These are phyloP conservation scores for Komagataella pastoris DNA, from an alignment of 805 yeast genomes.

Conservation along the genomic window DNA sequence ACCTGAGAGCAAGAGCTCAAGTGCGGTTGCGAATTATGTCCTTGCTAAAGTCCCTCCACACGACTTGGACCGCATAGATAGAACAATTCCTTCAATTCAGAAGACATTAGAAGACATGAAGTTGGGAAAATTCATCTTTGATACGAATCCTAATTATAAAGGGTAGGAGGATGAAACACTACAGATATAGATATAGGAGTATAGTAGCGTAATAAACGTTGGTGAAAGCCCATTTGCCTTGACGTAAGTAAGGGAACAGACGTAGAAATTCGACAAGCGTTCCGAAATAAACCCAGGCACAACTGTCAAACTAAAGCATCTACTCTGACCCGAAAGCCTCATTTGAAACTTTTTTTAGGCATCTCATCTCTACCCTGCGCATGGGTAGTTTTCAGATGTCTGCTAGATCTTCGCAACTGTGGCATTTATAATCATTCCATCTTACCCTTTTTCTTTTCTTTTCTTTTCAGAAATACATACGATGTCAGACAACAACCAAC, in stretches of 20 bases:
- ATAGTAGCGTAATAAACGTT: not conserved
- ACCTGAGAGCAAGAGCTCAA: constrained; percentile 30
- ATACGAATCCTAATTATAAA: not conserved
- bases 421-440: not conserved
- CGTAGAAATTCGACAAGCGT: no score
- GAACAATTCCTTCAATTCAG: not conserved
- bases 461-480: not conserved
- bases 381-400: not conserved
- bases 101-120: not conserved
- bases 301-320: not conserved
- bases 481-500: not conserved
- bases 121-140: not conserved
- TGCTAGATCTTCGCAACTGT: not conserved
- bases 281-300: not conserved
- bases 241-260: not conserved
- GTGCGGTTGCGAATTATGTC: constrained; percentile 48
- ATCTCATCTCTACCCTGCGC: not conserved
- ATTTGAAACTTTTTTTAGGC: not conserved
- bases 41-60: constrained; percentile 32
- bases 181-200: no score
- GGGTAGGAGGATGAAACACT: not conserved
- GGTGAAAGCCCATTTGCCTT: not conserved
- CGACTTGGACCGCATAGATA: constrained; percentile 19
- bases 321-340: not conserved
- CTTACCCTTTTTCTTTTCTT: not conserved